Base-by-base conservation (phyloP, 1,284 basidiomycete genomes). In the Sporisorium reilianum region DNA sequence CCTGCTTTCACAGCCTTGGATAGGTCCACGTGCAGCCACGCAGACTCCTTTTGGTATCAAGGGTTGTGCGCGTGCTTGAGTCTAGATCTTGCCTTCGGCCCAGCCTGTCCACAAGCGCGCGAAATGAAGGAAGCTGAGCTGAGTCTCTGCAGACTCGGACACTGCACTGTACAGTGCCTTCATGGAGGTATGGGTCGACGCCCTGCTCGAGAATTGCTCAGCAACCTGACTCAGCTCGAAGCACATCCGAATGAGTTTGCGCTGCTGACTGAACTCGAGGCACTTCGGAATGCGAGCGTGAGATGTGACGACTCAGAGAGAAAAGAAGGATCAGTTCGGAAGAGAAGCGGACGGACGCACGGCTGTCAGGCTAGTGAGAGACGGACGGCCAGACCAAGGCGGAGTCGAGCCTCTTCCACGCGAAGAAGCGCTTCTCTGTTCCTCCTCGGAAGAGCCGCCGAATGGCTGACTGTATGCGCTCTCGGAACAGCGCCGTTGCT, bases 141-240 rank as follows among this genome's bases (percentile, higher is more conserved):
- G 16, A 38, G 36, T 5, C 36, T 16, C 36, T 38, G 4, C 16
- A 18, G 3, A 38, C 36, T 5, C 5, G 4, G 16, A 30, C 28
- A 30, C 28, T 5, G 9, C 28, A 30, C n/a, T n/a, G n/a, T n/a
- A n/a, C n/a, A n/a, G n/a, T n/a, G n/a, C n/a, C n/a, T n/a, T n/a
- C n/a, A n/a, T n/a, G n/a, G n/a, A n/a, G n/a, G n/a, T n/a, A n/a
- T n/a, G n/a, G n/a, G n/a, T n/a, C n/a, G n/a, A 30, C 28, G 28
- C 28, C n/a, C n/a, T 41, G 38, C 38, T 20, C 38, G n/a, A 20
- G 38, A 41, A 41, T 28, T 48, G 30, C 48, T 50, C 48, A 23
- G 32, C 32, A 50, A 50, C 48, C 48, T 50, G 48, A 50, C 48
- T 50, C 48, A 50, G 48, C 48, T 22, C 48, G 32, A 36, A 9